These are phyloP conservation scores for Cucumis melo DNA, from an alignment of 306 rosid genomes.

Conservation along the genomic window DNA sequence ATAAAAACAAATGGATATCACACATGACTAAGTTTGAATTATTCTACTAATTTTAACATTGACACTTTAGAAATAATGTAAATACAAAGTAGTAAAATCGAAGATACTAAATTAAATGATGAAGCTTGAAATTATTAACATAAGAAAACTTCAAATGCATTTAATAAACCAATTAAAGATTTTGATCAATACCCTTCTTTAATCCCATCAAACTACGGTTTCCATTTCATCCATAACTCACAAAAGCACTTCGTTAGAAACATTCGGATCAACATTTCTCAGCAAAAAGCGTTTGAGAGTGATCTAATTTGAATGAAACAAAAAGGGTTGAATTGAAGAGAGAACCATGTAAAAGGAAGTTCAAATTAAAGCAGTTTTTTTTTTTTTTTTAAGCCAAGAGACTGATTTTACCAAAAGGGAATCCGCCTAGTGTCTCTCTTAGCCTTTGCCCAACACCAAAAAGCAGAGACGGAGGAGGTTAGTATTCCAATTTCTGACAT, in stretches of 20 bases:
- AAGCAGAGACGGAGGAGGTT: background rate
- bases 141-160: background rate
- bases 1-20: no score
- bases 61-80: no score
- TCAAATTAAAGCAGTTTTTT: conserved; percentile 6
- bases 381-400: background rate
- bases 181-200: background rate
- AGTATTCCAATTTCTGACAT: conserved; percentile 30
- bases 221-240: background rate
- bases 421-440: background rate
- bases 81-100: no score
- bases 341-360: background rate
- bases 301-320: background rate
- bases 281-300: background rate
- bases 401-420: background rate
- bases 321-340: background rate
- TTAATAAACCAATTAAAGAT: background rate
- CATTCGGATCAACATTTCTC: background rate
- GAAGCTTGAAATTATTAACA: no score
- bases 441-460: background rate
- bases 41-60: no score
- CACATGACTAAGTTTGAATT: no score
- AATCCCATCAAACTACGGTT: background rate
- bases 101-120: no score
- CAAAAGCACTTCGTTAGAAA: background rate